Percentiles rank a stretch among this genome's conserved stretches.
Conservation (phyloP, 2,329 filamentous ascomycete genomes). For the Epichloe uncinata region DNA sequence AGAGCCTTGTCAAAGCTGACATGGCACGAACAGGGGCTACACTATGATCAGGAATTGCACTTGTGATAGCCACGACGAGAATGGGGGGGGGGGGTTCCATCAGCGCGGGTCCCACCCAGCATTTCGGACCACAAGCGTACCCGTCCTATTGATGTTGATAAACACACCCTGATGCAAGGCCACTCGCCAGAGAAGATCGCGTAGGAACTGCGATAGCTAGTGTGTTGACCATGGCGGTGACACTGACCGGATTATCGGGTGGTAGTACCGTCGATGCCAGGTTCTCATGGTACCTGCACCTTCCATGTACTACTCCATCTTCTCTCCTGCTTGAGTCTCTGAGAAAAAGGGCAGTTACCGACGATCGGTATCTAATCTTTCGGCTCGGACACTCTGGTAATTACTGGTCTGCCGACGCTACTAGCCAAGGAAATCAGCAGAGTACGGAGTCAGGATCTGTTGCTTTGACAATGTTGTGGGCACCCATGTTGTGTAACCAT, state of each 20-base stretch:
- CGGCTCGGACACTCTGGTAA: too few relatives aligned
- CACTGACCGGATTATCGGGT: constrained; percentile 2
- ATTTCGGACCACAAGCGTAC: constrained; percentile 1
- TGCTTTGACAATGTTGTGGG: not conserved
- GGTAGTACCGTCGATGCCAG: constrained; percentile 2
- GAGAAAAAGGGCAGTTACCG: not conserved
- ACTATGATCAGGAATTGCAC: not conserved
- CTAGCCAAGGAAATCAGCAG: not conserved
- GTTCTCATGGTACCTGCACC: not conserved
- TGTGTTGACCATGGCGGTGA: not conserved
- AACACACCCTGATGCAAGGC: constrained; percentile 3
- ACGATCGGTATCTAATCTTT: not conserved
- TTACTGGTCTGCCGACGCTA: not conserved
- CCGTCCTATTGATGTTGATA: not conserved
- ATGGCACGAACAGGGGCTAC: not conserved
- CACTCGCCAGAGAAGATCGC: constrained; percentile 4
- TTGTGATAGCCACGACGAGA: not conserved
- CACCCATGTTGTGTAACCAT: not conserved
- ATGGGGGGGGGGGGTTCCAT: not conserved
- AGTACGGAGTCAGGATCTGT: not conserved
- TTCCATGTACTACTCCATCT: not conserved
- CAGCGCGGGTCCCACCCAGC: constrained; percentile 1
- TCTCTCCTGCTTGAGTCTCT: not conserved
- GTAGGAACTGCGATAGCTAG: constrained; percentile 1
- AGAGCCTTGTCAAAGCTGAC: not conserved